These are phyloP conservation scores for Botryotinia calthae DNA, from an alignment of 2,329 filamentous ascomycete species.

Conservation along the genomic window DNA sequence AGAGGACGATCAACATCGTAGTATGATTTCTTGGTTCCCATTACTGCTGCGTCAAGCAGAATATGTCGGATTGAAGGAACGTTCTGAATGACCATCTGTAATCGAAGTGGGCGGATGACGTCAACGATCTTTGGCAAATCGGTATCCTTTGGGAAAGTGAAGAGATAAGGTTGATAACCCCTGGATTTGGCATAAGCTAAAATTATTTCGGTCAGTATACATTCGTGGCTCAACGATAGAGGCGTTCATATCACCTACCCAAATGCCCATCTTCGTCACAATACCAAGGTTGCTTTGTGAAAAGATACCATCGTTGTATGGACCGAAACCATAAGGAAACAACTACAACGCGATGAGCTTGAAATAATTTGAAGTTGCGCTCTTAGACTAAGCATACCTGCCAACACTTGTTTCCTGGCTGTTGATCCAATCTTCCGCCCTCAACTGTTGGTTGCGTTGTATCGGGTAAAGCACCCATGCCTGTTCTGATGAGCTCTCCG, in stretches of 20 bases:
- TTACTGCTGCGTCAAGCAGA: slow-evolving; percentile 38
- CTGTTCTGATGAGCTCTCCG: slow-evolving; percentile 47
- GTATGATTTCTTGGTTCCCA: slow-evolving; percentile 41
- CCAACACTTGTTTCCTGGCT: slow-evolving; percentile 42
- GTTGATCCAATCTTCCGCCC: slow-evolving; percentile 25
- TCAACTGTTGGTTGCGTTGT: slow-evolving; percentile 17
- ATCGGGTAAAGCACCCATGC: slow-evolving; percentile 45
- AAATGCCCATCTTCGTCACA: slow-evolving; percentile 53
- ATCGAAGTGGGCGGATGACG: slow-evolving; percentile 45
- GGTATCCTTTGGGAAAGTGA: slow-evolving; percentile 44
- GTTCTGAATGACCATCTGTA: slow-evolving; percentile 46
- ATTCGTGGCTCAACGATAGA: background rate
- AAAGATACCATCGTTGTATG: slow-evolving; percentile 46
- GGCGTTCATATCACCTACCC: slow-evolving; percentile 11
- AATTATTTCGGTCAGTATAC: background rate
- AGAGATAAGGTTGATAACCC: slow-evolving; percentile 46
- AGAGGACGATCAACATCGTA: slow-evolving; percentile 38
- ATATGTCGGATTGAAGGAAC: slow-evolving; percentile 37
- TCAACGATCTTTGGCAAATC: slow-evolving; percentile 39
- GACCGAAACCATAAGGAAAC: slow-evolving; percentile 41
- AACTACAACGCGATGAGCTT: background rate
- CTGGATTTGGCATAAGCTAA: slow-evolving; percentile 52
- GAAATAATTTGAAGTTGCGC: background rate
- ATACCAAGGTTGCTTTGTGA: slow-evolving; percentile 52
- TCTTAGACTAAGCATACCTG: slow-evolving; percentile 27